Base-by-base conservation (phyloP, 352 stramenopile genomes). In the Phytophthora pisi region DNA sequence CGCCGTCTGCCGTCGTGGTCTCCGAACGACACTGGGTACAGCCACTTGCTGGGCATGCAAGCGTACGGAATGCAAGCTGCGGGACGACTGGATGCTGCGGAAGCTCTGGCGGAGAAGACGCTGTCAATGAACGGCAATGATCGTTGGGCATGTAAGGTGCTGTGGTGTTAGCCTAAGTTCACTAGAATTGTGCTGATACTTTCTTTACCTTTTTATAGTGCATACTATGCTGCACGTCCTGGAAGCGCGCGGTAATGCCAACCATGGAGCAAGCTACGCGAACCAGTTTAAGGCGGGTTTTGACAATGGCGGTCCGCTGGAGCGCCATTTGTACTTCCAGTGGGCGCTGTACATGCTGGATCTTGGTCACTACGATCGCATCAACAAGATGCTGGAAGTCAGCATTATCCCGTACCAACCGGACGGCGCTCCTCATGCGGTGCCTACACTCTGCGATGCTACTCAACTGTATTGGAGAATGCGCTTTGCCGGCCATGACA, bases 391-490 rank as follows among this genome's bases (percentile, higher is more conserved):
- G 62, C 58, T 96, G 45, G 81, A 92, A 24, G 73, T 91, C 30
- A 85, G 83, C 56, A 94, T 96, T 23, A 59, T 95, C 9, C 77
- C 78, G 5, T 74, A 68, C 11, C 68, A 87, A 28, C 59, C 54
- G 5, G 66, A 90, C 7, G 74, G 54, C n/a, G 47, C 58, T 18
- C 54, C 59, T 6, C 81, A 93, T 61, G 78, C 85, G 7, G 70
- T 86, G 13, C 72, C 66, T 5, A 85, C 77, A n/a, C 63, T 95
- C 13, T 81, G 79, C 36, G 85, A 96, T 26, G 82, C 80, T 1
- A 95, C 85, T 8, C 88, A 96, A 63, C 71, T 96, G 24, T 95
- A 89, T 57, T 96, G 88, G 88, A 87, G 88, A 36, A 72, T 96
- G 34, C 83, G 88, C 10, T 93, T 96, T 59, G 86, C 84, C 8